A percentile compares a stretch with the other conserved stretches of the same genome.
Conservation (phyloP, 495 filamentous ascomycete species). For the Cairneyella variabilis region DNA sequence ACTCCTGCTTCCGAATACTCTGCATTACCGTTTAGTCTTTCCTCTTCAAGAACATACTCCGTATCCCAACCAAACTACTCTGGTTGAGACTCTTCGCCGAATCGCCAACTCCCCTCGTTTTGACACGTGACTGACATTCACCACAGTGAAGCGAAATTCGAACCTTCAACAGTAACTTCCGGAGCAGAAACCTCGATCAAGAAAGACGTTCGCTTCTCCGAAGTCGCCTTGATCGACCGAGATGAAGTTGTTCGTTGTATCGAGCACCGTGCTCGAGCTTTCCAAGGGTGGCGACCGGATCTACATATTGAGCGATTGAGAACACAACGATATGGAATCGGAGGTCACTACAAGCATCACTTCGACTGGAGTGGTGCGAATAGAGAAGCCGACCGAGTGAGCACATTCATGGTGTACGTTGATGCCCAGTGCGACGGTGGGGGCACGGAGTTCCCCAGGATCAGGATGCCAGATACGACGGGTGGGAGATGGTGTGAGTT, state of each 20-base stretch:
- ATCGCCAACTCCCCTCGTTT: not conserved
- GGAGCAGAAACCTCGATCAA: constrained; percentile 41
- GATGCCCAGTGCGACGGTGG: constrained; percentile 55
- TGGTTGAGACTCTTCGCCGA: no score
- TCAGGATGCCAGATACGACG: constrained; percentile 19
- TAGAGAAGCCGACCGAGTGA: constrained; percentile 41
- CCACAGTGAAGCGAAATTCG: constrained; percentile 44
- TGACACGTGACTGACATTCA: constrained; percentile 16
- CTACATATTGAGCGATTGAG: constrained; percentile 60
- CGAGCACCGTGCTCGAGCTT: constrained; percentile 50
- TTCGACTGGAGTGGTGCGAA: constrained; percentile 52
- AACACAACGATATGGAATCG: constrained; percentile 55
- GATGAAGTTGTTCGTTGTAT: constrained; percentile 54
- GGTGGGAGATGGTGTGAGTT: constrained; percentile 31
- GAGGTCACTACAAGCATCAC: constrained; percentile 56
- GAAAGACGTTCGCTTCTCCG: constrained; percentile 47
- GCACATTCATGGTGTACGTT: constrained; percentile 63
- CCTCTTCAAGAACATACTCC: no score
- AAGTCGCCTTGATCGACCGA: constrained; percentile 53
- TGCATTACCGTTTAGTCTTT: no score
- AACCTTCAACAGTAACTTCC: constrained; percentile 51
- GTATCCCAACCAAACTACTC: no score
- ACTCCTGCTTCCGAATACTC: no score
- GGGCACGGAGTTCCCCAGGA: constrained; percentile 55
- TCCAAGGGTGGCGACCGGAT: constrained; percentile 58